Conservation (phyloP, 495 filamentous ascomycete genomes). For the Talaromyces borbonicus region DNA sequence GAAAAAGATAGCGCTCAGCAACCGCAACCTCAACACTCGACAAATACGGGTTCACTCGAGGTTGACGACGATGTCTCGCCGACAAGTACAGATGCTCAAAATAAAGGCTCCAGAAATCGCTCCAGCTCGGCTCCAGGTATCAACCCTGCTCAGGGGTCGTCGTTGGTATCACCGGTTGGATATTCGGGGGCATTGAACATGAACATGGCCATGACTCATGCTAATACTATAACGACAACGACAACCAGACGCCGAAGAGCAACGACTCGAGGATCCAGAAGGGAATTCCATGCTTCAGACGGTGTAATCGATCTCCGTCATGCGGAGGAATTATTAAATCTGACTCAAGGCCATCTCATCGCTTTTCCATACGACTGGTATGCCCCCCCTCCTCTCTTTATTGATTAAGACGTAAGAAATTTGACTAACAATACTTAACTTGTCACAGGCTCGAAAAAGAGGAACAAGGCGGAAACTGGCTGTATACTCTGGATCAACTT, state of each 20-base stretch:
- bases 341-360: slow-evolving; percentile 84
- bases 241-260: slow-evolving; percentile 52
- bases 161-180: slow-evolving; percentile 31
- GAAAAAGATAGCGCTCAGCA: slow-evolving; percentile 10
- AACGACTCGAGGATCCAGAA: slow-evolving; percentile 64
- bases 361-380: slow-evolving; percentile 91
- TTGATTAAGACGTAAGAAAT: neutral
- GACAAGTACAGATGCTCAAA: neutral
- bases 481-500: slow-evolving; percentile 91
- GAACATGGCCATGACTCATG: too few relatives aligned
- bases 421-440: neutral
- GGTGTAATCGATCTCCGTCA: slow-evolving; percentile 62
- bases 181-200: slow-evolving; percentile 42
- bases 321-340: slow-evolving; percentile 68
- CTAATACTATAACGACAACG: slow-evolving; percentile 23
- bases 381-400: slow-evolving; percentile 4
- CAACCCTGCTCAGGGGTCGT: too few relatives aligned
- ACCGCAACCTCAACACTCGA: slow-evolving; percentile 6
- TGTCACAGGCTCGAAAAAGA: slow-evolving; percentile 60
- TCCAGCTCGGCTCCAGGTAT: slow-evolving; percentile 22
- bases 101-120: slow-evolving; percentile 14
- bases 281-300: slow-evolving; percentile 60
- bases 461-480: slow-evolving; percentile 89
- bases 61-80: neutral
- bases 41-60: neutral